Evolutionary conservation across 441 rosid species (phyloP), one percentile per base, ranked within the genome.

Genomic region (Gossypium aridum): DNA sequence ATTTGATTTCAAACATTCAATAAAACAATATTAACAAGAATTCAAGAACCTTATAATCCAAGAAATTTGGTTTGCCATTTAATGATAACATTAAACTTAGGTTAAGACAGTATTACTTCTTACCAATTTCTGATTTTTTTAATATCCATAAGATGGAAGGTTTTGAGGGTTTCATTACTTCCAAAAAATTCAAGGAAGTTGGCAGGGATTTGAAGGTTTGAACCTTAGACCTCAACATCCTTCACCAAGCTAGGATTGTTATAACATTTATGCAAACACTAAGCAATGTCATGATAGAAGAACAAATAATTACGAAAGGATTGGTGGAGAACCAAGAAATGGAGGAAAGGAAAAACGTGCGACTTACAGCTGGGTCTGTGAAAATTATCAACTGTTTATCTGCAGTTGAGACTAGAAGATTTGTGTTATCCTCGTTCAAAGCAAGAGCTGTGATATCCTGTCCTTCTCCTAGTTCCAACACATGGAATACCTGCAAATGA

Each of bases 341-440:
- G 62, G 57, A 43, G 77, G 19, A 26, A 45, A 22, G n/a, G 60
- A 43, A 57, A 47, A 25, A 10, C 39, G 62, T 82, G 13, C 12
- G 61, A 88, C 98, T 90, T 87, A 96, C 99, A 59, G 96, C 88
- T 49, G 98, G 99, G 83, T 96, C 97, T 2, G 98, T 92, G 89
- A 91, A 96, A 77, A 96, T 83, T 72, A 92, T 86, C 90, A 96
- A 75, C 87, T 92, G 96, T 80, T 87, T 94, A 84, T 96, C 97
- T 47, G 85, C 92, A 60, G 99, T 94, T 71, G 99, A 94, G 66
- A 94, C 96, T 81, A 96, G 78, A 62, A 96, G 94, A 86, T 92
- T 94, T 23, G 98, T 94, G 80, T 89, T 89, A 79, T 96, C 98
- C 74, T 76, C 78, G 85, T 85, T 94, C 22, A 94, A 82, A 53